A percentile compares a stretch with the other conserved stretches of the same genome.
Evolutionary conservation across 768 basidiomycete genomes (phyloP).

Genomic region (Leccinum boreale): DNA sequence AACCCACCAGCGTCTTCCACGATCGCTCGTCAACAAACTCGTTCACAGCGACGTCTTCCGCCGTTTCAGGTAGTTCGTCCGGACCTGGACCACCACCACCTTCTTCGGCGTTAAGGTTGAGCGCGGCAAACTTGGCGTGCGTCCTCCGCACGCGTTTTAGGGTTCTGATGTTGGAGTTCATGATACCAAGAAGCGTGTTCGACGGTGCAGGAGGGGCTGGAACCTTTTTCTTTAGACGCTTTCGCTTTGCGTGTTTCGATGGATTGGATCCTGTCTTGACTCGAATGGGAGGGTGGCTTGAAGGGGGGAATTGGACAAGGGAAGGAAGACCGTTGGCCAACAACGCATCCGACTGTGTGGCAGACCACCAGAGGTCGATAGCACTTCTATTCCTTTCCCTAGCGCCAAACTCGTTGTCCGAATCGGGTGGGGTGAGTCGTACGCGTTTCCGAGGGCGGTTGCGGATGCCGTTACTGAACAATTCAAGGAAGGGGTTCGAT

Average conservation of each 20-base stretch:
- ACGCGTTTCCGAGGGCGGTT: constrained; percentile 61
- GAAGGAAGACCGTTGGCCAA: constrained; percentile 63
- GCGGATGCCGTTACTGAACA: constrained; percentile 21
- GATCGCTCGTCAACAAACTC: constrained; percentile 55
- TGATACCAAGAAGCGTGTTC: constrained; percentile 57
- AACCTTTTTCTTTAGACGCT: constrained; percentile 22
- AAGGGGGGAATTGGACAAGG: constrained; percentile 36
- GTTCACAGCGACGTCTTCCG: constrained; percentile 27
- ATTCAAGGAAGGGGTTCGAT: not conserved
- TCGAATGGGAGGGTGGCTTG: constrained; percentile 2
- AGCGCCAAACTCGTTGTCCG: constrained; percentile 28
- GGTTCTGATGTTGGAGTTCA: constrained; percentile 76
- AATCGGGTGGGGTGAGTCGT: constrained; percentile 44
- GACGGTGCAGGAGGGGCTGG: constrained; percentile 23
- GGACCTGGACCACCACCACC: constrained; percentile 31
- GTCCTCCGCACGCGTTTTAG: constrained; percentile 71
- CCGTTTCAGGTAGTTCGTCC: constrained; percentile 34
- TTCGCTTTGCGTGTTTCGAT: constrained; percentile 16
- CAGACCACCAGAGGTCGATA: constrained; percentile 73
- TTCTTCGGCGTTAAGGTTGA: constrained; percentile 39
- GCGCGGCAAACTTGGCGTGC: constrained; percentile 64
- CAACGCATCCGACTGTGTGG: constrained; percentile 57
- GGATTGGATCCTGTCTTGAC: constrained; percentile 13
- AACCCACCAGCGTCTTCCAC: constrained; percentile 41
- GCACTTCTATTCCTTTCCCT: constrained; percentile 39